Conservation (phyloP, 129 eudicot genomes). For the Artemisia tridentata region DNA sequence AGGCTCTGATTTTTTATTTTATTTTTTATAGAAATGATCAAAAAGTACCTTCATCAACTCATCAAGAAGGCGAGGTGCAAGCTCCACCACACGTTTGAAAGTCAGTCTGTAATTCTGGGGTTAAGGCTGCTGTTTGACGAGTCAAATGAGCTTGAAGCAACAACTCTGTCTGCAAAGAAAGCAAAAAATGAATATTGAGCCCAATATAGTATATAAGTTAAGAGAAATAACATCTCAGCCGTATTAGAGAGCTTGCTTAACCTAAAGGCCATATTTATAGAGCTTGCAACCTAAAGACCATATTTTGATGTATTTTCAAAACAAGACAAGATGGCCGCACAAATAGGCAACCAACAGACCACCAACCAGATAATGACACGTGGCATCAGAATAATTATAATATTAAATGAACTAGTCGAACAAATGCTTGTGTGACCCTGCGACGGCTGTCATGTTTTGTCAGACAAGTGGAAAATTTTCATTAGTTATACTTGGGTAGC, state of each 20-base stretch:
- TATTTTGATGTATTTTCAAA: too few species aligned
- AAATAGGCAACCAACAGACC: too few species aligned
- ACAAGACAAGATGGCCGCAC: too few species aligned
- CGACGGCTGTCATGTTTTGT: too few species aligned
- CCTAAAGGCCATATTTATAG: too few species aligned
- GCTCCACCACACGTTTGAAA: conserved; percentile 68
- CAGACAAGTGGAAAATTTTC: too few species aligned
- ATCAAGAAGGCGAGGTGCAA: conserved; percentile 94
- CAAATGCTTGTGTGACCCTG: too few species aligned
- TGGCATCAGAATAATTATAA: too few species aligned
- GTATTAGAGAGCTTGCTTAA: not conserved
- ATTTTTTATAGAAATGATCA: not conserved
- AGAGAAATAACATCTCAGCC: not conserved
- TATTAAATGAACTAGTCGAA: too few species aligned
- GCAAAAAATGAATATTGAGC: not conserved
- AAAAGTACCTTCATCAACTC: conserved; percentile 77
- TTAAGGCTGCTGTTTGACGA: conserved; percentile 59
- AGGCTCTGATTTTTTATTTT: not conserved
- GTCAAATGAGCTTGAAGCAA: conserved; percentile 80
- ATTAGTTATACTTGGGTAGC: too few species aligned
- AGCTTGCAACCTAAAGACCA: too few species aligned
- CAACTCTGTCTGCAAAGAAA: conserved; percentile 67
- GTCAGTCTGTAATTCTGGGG: conserved; percentile 73
- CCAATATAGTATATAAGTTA: not conserved
- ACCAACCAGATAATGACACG: too few species aligned